phyloP scores from a whole-genome alignment of 2,329 filamentous ascomycete species.

The Diaporthe sp. region DNA sequence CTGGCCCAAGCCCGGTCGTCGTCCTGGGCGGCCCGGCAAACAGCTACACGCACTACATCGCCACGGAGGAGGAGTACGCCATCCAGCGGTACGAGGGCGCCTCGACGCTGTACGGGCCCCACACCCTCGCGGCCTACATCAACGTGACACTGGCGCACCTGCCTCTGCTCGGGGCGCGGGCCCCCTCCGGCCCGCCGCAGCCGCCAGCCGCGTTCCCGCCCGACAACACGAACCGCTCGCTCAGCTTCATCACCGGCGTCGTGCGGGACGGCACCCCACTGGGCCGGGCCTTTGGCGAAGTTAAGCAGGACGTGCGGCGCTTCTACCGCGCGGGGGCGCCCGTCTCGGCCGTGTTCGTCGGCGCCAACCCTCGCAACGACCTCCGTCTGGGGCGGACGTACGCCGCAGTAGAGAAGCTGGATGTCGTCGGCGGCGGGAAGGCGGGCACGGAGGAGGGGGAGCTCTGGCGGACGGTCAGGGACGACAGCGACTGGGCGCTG shows the following conservation, averaged over 20 bases:
- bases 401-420: conserved; percentile 78
- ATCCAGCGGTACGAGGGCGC: conserved; percentile 93
- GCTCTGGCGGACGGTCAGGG: conserved; percentile 76
- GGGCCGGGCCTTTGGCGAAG: conserved; percentile 78
- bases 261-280: conserved; percentile 78
- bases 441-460: neutral
- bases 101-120: conserved; percentile 87
- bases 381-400: conserved; percentile 84
- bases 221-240: conserved; percentile 80
- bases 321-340: conserved; percentile 72
- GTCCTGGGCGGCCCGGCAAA: conserved; percentile 92
- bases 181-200: conserved; percentile 52
- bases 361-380: conserved; percentile 92
- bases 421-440: conserved; percentile 48
- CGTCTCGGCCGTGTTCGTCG: conserved; percentile 81
- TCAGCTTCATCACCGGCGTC: conserved; percentile 85
- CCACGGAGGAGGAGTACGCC: conserved; percentile 83
- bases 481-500: conserved; percentile 87
- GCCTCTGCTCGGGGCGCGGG: conserved; percentile 71
- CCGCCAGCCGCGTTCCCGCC: conserved; percentile 75
- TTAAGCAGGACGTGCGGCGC: conserved; percentile 67
- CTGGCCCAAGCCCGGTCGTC: conserved; percentile 69
- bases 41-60: conserved; percentile 87
- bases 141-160: conserved; percentile 81
- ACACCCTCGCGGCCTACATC: conserved; percentile 89